These are phyloP conservation scores for Auricularia auricula-judae DNA, from an alignment of 768 basidiomycete genomes.

Conservation along the genomic window DNA sequence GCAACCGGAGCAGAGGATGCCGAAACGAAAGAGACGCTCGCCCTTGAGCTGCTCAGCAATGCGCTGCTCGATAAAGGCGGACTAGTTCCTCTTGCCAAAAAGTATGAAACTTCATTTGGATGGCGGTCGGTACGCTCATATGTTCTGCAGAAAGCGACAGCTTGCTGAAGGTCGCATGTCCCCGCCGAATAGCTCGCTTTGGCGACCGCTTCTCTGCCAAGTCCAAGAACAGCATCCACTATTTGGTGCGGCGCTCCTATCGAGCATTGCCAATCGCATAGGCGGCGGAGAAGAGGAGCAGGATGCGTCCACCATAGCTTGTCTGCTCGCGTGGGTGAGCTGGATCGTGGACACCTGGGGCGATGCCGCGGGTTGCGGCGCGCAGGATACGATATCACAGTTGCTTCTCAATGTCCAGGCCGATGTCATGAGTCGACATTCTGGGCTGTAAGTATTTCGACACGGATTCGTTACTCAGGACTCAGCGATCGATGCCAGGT, in stretches of 20 bases:
- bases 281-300: slow-evolving; percentile 9
- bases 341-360: slow-evolving; percentile 44
- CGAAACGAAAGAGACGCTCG: slow-evolving; percentile 52
- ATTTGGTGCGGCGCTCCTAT: slow-evolving; percentile 39
- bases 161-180: slow-evolving; percentile 29
- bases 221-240: slow-evolving; percentile 43
- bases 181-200: slow-evolving; percentile 43
- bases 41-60: slow-evolving; percentile 56
- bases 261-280: slow-evolving; percentile 22
- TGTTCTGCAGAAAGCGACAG: slow-evolving; percentile 41
- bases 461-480: slow-evolving; percentile 6
- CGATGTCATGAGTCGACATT: slow-evolving; percentile 10
- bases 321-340: slow-evolving; percentile 57
- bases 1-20: slow-evolving; percentile 22
- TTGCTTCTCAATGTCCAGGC: slow-evolving; percentile 31
- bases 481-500: slow-evolving; percentile 7
- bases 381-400: slow-evolving; percentile 29
- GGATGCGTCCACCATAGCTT: slow-evolving; percentile 24
- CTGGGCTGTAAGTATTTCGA: slow-evolving; percentile 26
- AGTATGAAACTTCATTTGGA: slow-evolving; percentile 30
- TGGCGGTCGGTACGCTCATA: neutral
- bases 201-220: slow-evolving; percentile 54
- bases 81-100: slow-evolving; percentile 75
- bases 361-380: slow-evolving; percentile 10
- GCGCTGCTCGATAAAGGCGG: slow-evolving; percentile 58